These are phyloP conservation scores for Verbascum thapsus DNA, from an alignment of 257 asterid species.

Conservation along the genomic window DNA sequence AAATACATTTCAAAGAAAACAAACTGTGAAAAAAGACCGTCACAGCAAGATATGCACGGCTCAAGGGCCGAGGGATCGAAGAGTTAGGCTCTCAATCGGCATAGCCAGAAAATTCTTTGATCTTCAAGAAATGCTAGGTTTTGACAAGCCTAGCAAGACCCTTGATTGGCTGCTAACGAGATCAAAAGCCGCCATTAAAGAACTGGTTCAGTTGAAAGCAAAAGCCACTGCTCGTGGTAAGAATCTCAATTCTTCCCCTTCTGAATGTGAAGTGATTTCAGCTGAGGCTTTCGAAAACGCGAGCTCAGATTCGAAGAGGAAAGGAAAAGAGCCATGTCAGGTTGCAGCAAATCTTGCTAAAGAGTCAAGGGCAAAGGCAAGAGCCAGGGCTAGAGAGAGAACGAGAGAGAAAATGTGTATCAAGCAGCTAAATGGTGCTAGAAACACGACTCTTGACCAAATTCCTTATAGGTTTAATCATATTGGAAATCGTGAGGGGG, in stretches of 20 bases:
- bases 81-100: conserved; percentile 82
- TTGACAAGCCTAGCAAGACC: conserved; percentile 87
- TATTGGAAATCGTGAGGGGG: background rate
- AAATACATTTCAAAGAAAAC: conserved; percentile 20
- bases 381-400: conserved; percentile 94
- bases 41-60: conserved; percentile 86
- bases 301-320: conserved; percentile 27
- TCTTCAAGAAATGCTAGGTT: conserved; percentile 80
- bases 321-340: conserved; percentile 21
- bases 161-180: conserved; percentile 82
- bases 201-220: conserved; percentile 41
- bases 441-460: conserved; percentile 20
- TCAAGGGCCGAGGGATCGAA: conserved; percentile 79
- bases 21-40: conserved; percentile 49
- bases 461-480: conserved; percentile 8
- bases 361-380: conserved; percentile 81
- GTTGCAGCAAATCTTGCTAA: conserved; percentile 32
- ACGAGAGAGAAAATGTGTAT: conserved; percentile 60
- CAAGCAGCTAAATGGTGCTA: conserved; percentile 40
- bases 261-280: conserved; percentile 41
- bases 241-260: conserved; percentile 24
- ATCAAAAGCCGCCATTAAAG: conserved; percentile 68
- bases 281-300: conserved; percentile 6
- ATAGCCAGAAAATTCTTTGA: conserved; percentile 85
- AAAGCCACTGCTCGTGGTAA: conserved; percentile 9